phyloP scores from a whole-genome alignment of 1,139 yeast species.

The Sugiyamaella xylanicola region DNA sequence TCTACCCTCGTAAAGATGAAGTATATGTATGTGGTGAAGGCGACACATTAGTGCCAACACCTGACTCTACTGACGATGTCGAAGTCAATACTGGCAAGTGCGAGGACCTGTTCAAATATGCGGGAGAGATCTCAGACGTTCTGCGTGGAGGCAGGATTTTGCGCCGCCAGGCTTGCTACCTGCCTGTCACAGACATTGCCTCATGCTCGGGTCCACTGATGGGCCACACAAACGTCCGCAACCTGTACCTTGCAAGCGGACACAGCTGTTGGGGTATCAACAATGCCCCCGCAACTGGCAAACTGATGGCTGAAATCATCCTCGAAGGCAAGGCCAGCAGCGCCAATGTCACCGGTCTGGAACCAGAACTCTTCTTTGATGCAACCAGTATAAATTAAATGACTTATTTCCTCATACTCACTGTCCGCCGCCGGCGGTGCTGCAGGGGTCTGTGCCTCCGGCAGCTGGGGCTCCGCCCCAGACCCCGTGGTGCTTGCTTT shows the following conservation, averaged over 20 bases:
- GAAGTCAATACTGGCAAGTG: slow-evolving; percentile 86
- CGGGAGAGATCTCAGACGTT: slow-evolving; percentile 73
- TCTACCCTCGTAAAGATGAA: slow-evolving; percentile 93
- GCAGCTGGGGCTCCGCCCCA: background rate
- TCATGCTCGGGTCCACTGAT: slow-evolving; percentile 90
- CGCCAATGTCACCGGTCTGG: slow-evolving; percentile 78
- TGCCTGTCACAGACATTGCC: slow-evolving; percentile 92
- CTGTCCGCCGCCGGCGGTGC: no score
- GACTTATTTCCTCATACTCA: no score
- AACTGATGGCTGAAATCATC: slow-evolving; percentile 82
- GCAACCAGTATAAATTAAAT: slow-evolving; percentile 27
- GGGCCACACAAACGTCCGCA: slow-evolving; percentile 86
- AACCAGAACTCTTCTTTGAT: slow-evolving; percentile 81
- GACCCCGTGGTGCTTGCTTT: no score
- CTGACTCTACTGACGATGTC: slow-evolving; percentile 93
- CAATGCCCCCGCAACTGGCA: slow-evolving; percentile 96
- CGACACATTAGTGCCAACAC: slow-evolving; percentile 84
- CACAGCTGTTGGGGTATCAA: slow-evolving; percentile 99
- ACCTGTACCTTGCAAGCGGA: slow-evolving; percentile 81
- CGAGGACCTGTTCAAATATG: slow-evolving; percentile 81
- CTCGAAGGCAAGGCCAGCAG: slow-evolving; percentile 80
- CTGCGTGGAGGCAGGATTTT: slow-evolving; percentile 74
- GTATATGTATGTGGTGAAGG: slow-evolving; percentile 98
- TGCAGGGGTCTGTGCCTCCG: no score
- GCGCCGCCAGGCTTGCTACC: slow-evolving; percentile 90